Conservation (phyloP, 208 protist genomes). For the Leishmania tropica region DNA sequence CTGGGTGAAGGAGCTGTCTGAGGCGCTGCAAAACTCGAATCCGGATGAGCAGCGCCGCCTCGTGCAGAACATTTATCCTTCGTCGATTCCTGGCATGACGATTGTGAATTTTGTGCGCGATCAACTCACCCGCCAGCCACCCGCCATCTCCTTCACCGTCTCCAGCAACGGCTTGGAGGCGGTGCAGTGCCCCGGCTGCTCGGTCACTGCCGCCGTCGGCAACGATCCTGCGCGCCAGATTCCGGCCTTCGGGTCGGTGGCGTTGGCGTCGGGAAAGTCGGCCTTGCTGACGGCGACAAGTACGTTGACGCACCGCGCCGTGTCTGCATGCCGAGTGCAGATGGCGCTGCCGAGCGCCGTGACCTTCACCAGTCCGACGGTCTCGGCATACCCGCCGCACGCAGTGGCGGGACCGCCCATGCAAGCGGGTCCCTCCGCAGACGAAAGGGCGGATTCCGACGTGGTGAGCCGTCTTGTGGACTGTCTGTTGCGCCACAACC, state of each 20-base stretch:
- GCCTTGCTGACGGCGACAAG: slow-evolving; percentile 50
- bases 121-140: slow-evolving; percentile 52
- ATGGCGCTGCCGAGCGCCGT: slow-evolving; percentile 15
- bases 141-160: slow-evolving; percentile 59
- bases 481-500: slow-evolving; percentile 56
- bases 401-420: background rate
- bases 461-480: slow-evolving; percentile 70
- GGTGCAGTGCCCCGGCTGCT: slow-evolving; percentile 67
- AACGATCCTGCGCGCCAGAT: slow-evolving; percentile 53
- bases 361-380: background rate
- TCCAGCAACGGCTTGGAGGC: slow-evolving; percentile 32
- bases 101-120: slow-evolving; percentile 67
- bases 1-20: slow-evolving; percentile 60
- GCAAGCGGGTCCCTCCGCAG: background rate
- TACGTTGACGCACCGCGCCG: slow-evolving; percentile 35
- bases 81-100: slow-evolving; percentile 39
- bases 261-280: slow-evolving; percentile 34
- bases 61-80: slow-evolving; percentile 45
- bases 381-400: slow-evolving; percentile 8
- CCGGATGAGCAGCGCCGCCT: slow-evolving; percentile 47
- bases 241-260: slow-evolving; percentile 38
- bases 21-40: slow-evolving; percentile 47
- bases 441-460: slow-evolving; percentile 41
- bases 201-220: slow-evolving; percentile 51
- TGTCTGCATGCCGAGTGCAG: slow-evolving; percentile 50